Percentiles rank a stretch among this genome's conserved stretches.
phyloP scores from a whole-genome alignment of 2,329 filamentous ascomycete species.

The Cercospora brassicicola region DNA sequence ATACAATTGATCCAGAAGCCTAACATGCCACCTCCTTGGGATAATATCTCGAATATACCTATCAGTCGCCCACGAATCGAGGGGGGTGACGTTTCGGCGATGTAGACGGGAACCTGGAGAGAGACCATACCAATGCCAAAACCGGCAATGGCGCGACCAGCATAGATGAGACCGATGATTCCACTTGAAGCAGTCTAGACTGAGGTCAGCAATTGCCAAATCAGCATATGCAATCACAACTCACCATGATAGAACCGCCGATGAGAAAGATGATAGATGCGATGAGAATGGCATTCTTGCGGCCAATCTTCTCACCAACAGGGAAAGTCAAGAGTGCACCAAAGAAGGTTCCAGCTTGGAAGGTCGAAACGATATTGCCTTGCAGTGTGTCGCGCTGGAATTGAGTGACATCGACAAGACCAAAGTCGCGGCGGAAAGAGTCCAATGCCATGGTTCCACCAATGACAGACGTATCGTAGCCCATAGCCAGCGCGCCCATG shows the following conservation, averaged over 20 bases:
- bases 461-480: conserved; percentile 41
- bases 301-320: conserved; percentile 52
- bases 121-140: conserved; percentile 43
- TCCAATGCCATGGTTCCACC: conserved; percentile 45
- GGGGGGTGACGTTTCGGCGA: conserved; percentile 54
- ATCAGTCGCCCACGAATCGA: conserved; percentile 65
- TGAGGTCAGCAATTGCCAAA: neutral
- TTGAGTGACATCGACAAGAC: conserved; percentile 37
- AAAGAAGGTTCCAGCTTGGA: conserved; percentile 43
- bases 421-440: conserved; percentile 43
- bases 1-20: conserved; percentile 47
- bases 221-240: neutral
- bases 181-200: conserved; percentile 38
- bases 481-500: conserved; percentile 43
- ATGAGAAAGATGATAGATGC: conserved; percentile 48
- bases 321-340: conserved; percentile 46
- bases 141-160: conserved; percentile 42
- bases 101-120: conserved; percentile 43
- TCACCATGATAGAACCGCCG: conserved; percentile 42
- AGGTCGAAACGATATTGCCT: conserved; percentile 44
- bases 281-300: conserved; percentile 51
- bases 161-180: conserved; percentile 41
- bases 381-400: conserved; percentile 45
- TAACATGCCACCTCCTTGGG: conserved; percentile 59
- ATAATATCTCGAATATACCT: conserved; percentile 66